Conservation (phyloP, 192 early-diverging fungal species). For the Coemansia reversa region DNA sequence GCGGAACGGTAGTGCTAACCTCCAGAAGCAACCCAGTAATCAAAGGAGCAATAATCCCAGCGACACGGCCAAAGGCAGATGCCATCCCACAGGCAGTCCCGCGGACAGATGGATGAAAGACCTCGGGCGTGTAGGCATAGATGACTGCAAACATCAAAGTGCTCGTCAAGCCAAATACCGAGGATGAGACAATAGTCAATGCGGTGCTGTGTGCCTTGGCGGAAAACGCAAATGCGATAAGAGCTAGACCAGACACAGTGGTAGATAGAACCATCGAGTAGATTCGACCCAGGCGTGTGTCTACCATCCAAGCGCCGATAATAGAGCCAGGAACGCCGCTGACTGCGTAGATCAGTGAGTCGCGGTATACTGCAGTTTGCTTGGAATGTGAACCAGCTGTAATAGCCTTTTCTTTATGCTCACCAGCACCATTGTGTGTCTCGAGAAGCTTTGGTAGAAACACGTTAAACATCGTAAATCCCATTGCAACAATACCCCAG, state of each 20-base stretch:
- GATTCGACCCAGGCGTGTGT: slow-evolving; percentile 70
- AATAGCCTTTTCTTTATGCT: not conserved
- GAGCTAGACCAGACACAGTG: slow-evolving; percentile 64
- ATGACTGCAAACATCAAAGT: slow-evolving; percentile 82
- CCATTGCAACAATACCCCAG: slow-evolving; percentile 74
- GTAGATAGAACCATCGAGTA: slow-evolving; percentile 80
- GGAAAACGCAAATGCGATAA: slow-evolving; percentile 68
- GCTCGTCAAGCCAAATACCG: slow-evolving; percentile 62
- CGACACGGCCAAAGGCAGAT: slow-evolving; percentile 69
- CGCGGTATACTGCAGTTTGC: slow-evolving; percentile 64
- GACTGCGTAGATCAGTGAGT: slow-evolving; percentile 72
- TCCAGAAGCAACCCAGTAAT: slow-evolving; percentile 66
- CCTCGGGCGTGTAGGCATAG: slow-evolving; percentile 87
- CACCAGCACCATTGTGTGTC: slow-evolving; percentile 18
- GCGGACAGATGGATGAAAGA: slow-evolving; percentile 71
- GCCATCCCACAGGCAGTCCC: slow-evolving; percentile 81
- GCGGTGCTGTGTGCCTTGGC: slow-evolving; percentile 45
- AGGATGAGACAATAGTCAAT: slow-evolving; percentile 62
- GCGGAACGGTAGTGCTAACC: slow-evolving; percentile 58
- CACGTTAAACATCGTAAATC: slow-evolving; percentile 87
- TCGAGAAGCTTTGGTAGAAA: slow-evolving; percentile 80
- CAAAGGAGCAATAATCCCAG: slow-evolving; percentile 73
- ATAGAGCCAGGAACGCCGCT: slow-evolving; percentile 82
- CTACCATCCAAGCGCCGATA: slow-evolving; percentile 65
- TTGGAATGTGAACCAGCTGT: slow-evolving; percentile 21